Evolutionary conservation across 129 eudicot genomes (phyloP).

Genomic region (Flaveria trinervia): DNA sequence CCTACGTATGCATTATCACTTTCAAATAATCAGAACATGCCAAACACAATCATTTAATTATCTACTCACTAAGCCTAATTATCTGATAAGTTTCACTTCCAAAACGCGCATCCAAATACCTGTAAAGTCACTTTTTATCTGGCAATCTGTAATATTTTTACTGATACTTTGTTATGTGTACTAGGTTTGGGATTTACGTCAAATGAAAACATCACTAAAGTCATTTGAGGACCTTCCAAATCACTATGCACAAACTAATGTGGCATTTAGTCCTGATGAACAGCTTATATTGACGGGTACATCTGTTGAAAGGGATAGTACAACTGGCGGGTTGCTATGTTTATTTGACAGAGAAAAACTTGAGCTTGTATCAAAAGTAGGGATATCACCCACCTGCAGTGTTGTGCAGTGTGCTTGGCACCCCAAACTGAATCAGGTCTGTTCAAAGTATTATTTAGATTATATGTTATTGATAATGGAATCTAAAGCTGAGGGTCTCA

Average conservation of each 20-base stretch:
- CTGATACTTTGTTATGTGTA: constrained; percentile 14
- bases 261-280: constrained; percentile 84
- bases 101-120: neutral
- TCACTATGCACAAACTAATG: constrained; percentile 84
- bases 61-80: constrained; percentile 3
- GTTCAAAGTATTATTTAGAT: constrained; percentile 7
- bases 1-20: neutral
- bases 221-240: constrained; percentile 89
- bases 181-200: constrained; percentile 95
- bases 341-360: constrained; percentile 74
- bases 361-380: constrained; percentile 89
- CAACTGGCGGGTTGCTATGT: constrained; percentile 89
- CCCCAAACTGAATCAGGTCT: constrained; percentile 92
- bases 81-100: neutral
- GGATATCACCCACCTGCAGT: constrained; percentile 82
- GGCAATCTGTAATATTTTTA: neutral
- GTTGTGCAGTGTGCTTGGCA: constrained; percentile 99
- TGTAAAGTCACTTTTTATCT: neutral
- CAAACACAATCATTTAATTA: neutral
- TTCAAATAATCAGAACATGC: neutral
- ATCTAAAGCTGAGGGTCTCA: no score
- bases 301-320: constrained; percentile 86
- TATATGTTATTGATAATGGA: neutral
- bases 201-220: constrained; percentile 64
- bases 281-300: constrained; percentile 89